Evolutionary conservation across 495 filamentous ascomycete species (phyloP).

Genomic region (Penicillium riverlandense): DNA sequence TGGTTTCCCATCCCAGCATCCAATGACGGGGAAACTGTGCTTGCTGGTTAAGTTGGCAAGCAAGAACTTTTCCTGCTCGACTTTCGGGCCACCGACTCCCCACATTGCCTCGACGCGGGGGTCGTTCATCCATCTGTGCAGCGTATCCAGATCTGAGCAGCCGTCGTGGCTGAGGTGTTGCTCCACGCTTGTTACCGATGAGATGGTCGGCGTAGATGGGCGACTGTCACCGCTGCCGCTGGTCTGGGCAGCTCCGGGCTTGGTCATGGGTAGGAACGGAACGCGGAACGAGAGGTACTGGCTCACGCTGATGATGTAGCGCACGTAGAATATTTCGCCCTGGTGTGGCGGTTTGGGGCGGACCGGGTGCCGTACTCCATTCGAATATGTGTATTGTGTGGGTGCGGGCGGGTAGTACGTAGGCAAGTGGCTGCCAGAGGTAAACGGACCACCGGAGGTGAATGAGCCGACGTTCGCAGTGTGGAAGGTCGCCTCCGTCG

Average conservation of each 20-base stretch:
- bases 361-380: conserved; percentile 76
- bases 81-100: conserved; percentile 59
- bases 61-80: conserved; percentile 64
- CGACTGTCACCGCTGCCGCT: conserved; percentile 1
- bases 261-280: conserved; percentile 40
- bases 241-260: neutral
- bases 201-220: conserved; percentile 14
- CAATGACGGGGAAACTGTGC: conserved; percentile 87
- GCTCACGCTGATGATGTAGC: conserved; percentile 71
- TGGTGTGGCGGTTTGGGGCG: conserved; percentile 84
- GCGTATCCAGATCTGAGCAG: conserved; percentile 60
- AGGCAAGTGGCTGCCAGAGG: conserved; percentile 70
- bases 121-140: conserved; percentile 87
- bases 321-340: conserved; percentile 82
- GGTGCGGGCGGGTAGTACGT: conserved; percentile 86
- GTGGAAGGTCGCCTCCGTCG: conserved; percentile 17
- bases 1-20: conserved; percentile 88
- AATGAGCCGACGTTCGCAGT: conserved; percentile 51
- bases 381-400: conserved; percentile 71
- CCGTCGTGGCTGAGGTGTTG: conserved; percentile 21
- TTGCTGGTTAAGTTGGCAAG: conserved; percentile 50
- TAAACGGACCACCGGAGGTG: conserved; percentile 61
- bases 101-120: conserved; percentile 78
- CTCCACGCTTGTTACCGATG: conserved; percentile 17
- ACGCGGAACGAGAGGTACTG: conserved; percentile 88